Evolutionary conservation across 768 basidiomycete species (phyloP), one percentile per base, ranked within the genome.

Genomic region (Trichaptum fuscoviolaceum): DNA sequence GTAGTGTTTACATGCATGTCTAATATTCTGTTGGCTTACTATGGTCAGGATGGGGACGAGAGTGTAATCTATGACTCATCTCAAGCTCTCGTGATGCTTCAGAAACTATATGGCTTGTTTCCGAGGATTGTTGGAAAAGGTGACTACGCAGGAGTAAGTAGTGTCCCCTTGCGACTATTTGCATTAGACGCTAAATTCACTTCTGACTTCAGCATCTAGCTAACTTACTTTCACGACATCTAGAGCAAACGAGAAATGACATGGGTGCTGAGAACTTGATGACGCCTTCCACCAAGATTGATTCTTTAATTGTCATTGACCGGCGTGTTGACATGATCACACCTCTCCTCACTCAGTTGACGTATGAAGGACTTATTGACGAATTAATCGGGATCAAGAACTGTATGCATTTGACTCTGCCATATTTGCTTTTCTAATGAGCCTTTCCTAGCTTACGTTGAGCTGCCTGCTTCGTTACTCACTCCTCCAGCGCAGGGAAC

Each of bases 341-440:
- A 0, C 95, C 97, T 1, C 81, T 99, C 63, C 85, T 96, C 60
- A 99, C 97, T 1, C 96, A 99, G 72, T 80, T 99, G 66, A 99
- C 97, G 0, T 99, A 99, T 70, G 91, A 99, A 74, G 97, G 97
- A 23, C 87, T 99, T 62, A 83, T 98, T 35, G 97, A 99, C 73
- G 97, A 99, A 75, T 78, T 94, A 36, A 81, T 97, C 61, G 92
- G 93, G 0, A 89, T 99, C 68, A 91, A 85, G 75, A 95, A 97
- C 72, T 91, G 96, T 94, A 71, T 67, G 89, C 77, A 10, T 4
- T 20, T n/a, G 5, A 30, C 52, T 6, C 26, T 66, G 24, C 27
- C 62, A 30, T 58, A 18, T 17, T 62, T 65, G 67, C 57, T 68
- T 25, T 57, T 15, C 66, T 72, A 62, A 57, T 66, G 26, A 67